These are phyloP conservation scores for Acmispon strigosus DNA, from an alignment of 306 rosid species.

Conservation along the genomic window DNA sequence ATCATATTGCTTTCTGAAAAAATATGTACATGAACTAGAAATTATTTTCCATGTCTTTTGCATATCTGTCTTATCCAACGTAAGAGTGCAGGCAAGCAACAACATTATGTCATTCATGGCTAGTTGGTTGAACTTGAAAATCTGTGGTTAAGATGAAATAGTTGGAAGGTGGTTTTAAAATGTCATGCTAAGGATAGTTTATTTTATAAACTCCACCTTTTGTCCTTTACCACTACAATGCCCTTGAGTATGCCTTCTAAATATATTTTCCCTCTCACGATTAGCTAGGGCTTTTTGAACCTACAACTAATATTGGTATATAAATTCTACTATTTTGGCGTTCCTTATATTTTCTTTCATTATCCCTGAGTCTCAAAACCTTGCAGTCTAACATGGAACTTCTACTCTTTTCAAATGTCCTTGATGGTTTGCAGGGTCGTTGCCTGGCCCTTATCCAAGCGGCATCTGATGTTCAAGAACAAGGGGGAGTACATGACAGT, in stretches of 20 bases:
- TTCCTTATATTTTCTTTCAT: slow-evolving; percentile 7
- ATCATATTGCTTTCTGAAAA: background rate
- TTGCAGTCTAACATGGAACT: background rate
- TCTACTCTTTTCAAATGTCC: slow-evolving; percentile 5
- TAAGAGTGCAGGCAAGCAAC: background rate
- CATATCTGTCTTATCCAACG: background rate
- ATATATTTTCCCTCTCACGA: background rate
- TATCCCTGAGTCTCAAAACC: background rate
- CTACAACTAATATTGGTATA: background rate
- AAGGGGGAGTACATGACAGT: slow-evolving; percentile 93
- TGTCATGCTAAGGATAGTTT: background rate
- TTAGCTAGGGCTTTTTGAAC: background rate
- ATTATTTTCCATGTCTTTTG: background rate
- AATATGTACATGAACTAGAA: background rate
- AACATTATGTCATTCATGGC: slow-evolving; percentile 4
- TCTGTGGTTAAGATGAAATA: background rate
- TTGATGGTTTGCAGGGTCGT: slow-evolving; percentile 53
- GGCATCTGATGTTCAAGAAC: slow-evolving; percentile 89
- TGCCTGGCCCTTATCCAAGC: slow-evolving; percentile 90
- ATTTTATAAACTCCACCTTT: background rate
- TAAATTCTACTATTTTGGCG: slow-evolving; percentile 7
- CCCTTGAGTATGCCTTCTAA: background rate
- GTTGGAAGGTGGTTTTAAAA: background rate
- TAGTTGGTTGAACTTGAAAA: slow-evolving; percentile 5
- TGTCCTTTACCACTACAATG: background rate